Evolutionary conservation across 1,284 basidiomycete genomes (phyloP), one percentile per base, ranked within the genome.

Genomic region (Ganoderma lucidum): DNA sequence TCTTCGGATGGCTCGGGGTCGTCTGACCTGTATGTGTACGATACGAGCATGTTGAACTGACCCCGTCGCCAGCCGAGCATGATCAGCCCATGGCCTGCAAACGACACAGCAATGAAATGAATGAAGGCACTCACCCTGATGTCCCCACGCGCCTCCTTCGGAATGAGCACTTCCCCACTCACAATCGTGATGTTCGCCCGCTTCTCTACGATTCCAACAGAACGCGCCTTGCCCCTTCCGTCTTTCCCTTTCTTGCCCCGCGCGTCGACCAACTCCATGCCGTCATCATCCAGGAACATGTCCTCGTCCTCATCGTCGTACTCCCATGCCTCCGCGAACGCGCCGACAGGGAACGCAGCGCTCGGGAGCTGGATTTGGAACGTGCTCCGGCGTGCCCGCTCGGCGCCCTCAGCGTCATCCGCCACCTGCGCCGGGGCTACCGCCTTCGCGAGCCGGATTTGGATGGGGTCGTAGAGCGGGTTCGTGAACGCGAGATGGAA

Each of bases 311-410:
- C 94, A 65, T 96, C 94, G 62, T 97, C 96, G 73, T 96, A 97
- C 79, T 97, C 96, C 96, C 95, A 97, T 51, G 94, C 95, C 78
- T 98, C 96, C 39, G 95, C 95, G 76, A 93, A 95, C 1, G 96
- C 93, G 17, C 93, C 91, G 51, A 98, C 89, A 1, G 93, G 86
- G 78, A 98, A 96, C 14, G 91, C 83, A 0, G 88, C 83, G 9
- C 89, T 90, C 0, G 94, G 93, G 2, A 97, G 82, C 23, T 91
- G 90, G 6, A 97, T 85, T 1, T 90, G 91, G 76, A 93, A 96
- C 0, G 91, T 90, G 44, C 90, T 89, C 6, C 91, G 84, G 28
- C 88, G 85, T 19, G 87, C 81, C 78, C 89, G 89, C 66, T 89
- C 88, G 30, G 75, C 76, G 9, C 78, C 77, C 51, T 76, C 78